Base-by-base conservation (phyloP, 202 grass and related monocot genomes). In the Setaria italica region DNA sequence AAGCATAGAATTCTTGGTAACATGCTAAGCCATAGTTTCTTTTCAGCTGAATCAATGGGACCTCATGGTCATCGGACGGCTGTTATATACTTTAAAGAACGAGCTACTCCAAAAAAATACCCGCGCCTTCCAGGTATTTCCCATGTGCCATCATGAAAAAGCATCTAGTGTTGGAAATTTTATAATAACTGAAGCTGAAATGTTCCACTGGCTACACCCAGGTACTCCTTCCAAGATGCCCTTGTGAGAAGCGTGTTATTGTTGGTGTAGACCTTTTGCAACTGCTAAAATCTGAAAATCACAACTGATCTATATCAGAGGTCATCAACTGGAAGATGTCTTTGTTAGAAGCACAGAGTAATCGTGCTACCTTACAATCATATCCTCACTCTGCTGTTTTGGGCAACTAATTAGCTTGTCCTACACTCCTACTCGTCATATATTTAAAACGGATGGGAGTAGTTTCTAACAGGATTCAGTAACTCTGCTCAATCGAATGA, bases 201-300 rank as follows among this genome's bases (percentile, higher is more conserved):
- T 2, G 19, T 64, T 42, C 55, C 13, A 0, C 47, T 87, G 46
- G 16, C 81, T 81, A 10, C 85, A 84, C 73, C 70, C 90, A 88
- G 93, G 93, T 70, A 91, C 90, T 54, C 91, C 91, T 77, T 94
- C 88, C 19, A 99, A 99, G 75, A 85, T 83, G 55, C 91, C 97
- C 66, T 81, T 99, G 84, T 99, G 83, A 99, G 15, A 86, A 82
- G 58, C 9, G 11, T 54, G 71, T 58, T 29, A 25, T 43, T 83
- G 29, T 17, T 66, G 39, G 21, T n/a, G 11, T 53, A 53, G 42
- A 79, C 29, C 17, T 7, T 68, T 42, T 0, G 6, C 1, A 72
- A 43, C 48, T 46, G n/a, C 66, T 47, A 48, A 51, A 78, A 39
- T n/a, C 66, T 65, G 69, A 21, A 50, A 71, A 10, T 37, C 2